phyloP scores from a whole-genome alignment of 192 early-diverging fungal species.

The Linnemannia elongata region DNA sequence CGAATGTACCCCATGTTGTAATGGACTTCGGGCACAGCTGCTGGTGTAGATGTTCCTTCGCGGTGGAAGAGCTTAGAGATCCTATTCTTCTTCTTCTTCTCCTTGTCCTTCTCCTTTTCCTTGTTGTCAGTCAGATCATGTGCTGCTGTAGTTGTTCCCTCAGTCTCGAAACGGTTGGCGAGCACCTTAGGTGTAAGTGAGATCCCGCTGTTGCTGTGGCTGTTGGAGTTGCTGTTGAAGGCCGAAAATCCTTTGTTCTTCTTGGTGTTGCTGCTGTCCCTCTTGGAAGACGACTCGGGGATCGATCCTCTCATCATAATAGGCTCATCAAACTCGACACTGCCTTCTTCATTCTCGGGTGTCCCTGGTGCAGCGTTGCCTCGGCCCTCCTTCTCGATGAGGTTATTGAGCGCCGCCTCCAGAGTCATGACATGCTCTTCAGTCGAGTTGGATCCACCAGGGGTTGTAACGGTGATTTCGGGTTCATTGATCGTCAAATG shows the following conservation, averaged over 20 bases:
- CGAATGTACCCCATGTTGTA: neutral
- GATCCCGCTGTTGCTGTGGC: constrained; percentile 23
- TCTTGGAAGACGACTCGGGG: neutral
- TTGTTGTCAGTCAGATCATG: constrained; percentile 5
- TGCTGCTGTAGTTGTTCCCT: constrained; percentile 3
- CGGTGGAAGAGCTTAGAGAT: constrained; percentile 40
- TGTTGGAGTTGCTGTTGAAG: neutral
- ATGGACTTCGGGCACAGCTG: neutral
- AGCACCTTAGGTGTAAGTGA: constrained; percentile 39
- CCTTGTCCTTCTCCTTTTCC: constrained; percentile 15
- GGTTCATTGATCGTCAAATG: constrained; percentile 36
- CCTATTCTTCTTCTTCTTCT: constrained; percentile 23
- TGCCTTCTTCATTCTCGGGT: constrained; percentile 13
- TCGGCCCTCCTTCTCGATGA: constrained; percentile 35
- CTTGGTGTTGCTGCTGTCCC: neutral
- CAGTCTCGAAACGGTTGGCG: constrained; percentile 27
- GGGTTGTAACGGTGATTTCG: constrained; percentile 46
- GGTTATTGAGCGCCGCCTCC: constrained; percentile 28
- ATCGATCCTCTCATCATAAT: constrained; percentile 28
- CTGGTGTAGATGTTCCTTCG: neutral
- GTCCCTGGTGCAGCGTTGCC: neutral
- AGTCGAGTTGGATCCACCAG: constrained; percentile 43
- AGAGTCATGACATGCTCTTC: constrained; percentile 49
- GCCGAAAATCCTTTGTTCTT: neutral
- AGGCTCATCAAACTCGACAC: constrained; percentile 18